Evolutionary conservation across 192 early-diverging fungal genomes (phyloP).

Genomic region (Coemansia sp.): DNA sequence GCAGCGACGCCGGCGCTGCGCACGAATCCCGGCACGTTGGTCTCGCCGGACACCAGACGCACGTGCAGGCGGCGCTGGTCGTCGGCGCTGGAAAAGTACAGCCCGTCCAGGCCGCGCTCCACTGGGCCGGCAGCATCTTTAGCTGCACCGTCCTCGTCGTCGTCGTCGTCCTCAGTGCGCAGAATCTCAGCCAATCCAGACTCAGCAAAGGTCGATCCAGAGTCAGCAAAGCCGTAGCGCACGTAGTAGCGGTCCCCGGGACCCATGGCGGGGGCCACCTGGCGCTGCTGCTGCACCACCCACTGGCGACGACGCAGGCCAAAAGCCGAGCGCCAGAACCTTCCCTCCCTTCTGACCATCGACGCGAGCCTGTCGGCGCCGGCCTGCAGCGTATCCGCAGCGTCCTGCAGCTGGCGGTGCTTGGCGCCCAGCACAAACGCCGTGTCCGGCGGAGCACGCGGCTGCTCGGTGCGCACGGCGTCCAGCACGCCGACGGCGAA

Average conservation of each 20-base stretch:
- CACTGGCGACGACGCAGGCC: slow-evolving; percentile 33
- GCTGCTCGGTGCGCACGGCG: slow-evolving; percentile 21
- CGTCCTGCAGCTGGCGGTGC: slow-evolving; percentile 35
- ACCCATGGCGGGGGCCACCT: slow-evolving; percentile 1
- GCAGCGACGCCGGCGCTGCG: neutral
- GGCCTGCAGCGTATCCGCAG: slow-evolving; percentile 29
- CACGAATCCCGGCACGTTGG: neutral
- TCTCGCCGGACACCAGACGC: neutral
- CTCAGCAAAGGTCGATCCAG: slow-evolving; percentile 26
- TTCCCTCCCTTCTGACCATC: slow-evolving; percentile 15
- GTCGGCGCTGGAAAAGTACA: slow-evolving; percentile 16
- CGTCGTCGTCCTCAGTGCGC: slow-evolving; percentile 12
- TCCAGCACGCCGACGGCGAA: slow-evolving; percentile 35
- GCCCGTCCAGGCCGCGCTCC: neutral
- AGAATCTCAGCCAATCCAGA: slow-evolving; percentile 41
- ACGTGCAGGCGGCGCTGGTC: slow-evolving; percentile 18
- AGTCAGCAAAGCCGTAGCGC: slow-evolving; percentile 28
- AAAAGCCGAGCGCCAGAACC: slow-evolving; percentile 46
- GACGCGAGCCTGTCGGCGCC: slow-evolving; percentile 16
- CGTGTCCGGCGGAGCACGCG: slow-evolving; percentile 6
- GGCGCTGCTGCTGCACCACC: slow-evolving; percentile 38
- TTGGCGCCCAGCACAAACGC: slow-evolving; percentile 47
- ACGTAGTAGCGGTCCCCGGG: slow-evolving; percentile 38
- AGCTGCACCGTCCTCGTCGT: neutral
- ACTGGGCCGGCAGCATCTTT: no score